These are phyloP conservation scores for Liriodendron chinense DNA, from an alignment of 164 flowering plant genomes.

Conservation along the genomic window DNA sequence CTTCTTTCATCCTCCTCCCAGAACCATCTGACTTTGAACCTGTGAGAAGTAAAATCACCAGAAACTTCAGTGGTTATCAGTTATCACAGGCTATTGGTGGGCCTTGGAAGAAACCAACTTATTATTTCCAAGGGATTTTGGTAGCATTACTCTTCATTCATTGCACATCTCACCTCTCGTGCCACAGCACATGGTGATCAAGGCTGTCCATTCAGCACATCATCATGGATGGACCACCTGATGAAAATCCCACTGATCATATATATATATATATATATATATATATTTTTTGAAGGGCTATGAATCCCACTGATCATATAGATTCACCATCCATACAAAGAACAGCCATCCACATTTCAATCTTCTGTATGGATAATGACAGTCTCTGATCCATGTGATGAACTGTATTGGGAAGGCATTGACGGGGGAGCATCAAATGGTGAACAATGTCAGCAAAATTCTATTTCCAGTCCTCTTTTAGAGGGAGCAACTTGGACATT, in stretches of 20 bases:
- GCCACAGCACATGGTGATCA: neutral
- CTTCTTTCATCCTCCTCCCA: slow-evolving; percentile 85
- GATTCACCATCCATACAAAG: too few species aligned
- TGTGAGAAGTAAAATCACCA: slow-evolving; percentile 5
- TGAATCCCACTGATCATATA: neutral
- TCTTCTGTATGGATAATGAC: neutral
- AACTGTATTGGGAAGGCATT: neutral
- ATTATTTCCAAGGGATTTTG: neutral
- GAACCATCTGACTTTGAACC: slow-evolving; percentile 63
- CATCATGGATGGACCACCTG: neutral
- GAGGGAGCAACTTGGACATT: neutral
- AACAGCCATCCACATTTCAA: neutral
- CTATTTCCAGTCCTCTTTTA: neutral
- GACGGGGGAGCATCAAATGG: neutral
- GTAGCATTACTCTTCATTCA: neutral
- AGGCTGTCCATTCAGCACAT: neutral
- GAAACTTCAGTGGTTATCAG: neutral
- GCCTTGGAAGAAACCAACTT: neutral
- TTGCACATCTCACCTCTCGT: neutral
- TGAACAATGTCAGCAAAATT: neutral
- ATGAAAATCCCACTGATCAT: neutral
- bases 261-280: too few species aligned
- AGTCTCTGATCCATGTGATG: neutral
- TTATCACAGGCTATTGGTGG: neutral
- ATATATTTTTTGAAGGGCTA: too few species aligned